Conservation (phyloP, 768 basidiomycete species). For the Pleurotus citrinopileatus region DNA sequence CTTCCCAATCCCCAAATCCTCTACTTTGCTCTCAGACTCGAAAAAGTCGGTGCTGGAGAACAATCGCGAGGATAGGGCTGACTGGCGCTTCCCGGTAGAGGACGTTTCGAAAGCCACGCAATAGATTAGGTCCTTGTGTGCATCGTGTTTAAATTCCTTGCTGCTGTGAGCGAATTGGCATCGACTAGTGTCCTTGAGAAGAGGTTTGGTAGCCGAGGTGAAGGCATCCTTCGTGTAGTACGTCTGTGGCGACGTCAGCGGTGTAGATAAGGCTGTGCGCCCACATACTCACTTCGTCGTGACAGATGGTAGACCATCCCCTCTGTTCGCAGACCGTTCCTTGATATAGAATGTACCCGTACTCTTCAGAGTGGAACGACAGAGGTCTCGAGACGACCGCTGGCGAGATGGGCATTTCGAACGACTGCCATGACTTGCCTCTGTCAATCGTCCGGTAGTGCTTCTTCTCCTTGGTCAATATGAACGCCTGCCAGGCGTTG, state of each 20-base stretch:
- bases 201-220: constrained; percentile 47
- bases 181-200: constrained; percentile 68
- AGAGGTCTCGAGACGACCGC: constrained; percentile 63
- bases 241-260: constrained; percentile 48
- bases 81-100: constrained; percentile 41
- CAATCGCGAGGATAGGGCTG: constrained; percentile 64
- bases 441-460: constrained; percentile 90
- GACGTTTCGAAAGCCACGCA: constrained; percentile 84
- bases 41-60: constrained; percentile 90
- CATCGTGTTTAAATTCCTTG: constrained; percentile 76
- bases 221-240: constrained; percentile 90
- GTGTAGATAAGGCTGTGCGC: constrained; percentile 7
- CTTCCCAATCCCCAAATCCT: constrained; percentile 85
- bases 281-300: constrained; percentile 60
- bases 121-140: constrained; percentile 74
- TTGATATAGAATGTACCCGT: constrained; percentile 76
- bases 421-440: constrained; percentile 84
- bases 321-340: constrained; percentile 58
- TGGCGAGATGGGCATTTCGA: constrained; percentile 62
- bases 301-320: constrained; percentile 58
- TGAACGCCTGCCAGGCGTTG: constrained; percentile 67
- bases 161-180: constrained; percentile 93
- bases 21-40: constrained; percentile 53
- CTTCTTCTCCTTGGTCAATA: constrained; percentile 65
- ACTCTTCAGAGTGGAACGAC: constrained; percentile 83